Conservation (phyloP, 192 early-diverging fungal genomes). For the Phycomyces nitens region DNA sequence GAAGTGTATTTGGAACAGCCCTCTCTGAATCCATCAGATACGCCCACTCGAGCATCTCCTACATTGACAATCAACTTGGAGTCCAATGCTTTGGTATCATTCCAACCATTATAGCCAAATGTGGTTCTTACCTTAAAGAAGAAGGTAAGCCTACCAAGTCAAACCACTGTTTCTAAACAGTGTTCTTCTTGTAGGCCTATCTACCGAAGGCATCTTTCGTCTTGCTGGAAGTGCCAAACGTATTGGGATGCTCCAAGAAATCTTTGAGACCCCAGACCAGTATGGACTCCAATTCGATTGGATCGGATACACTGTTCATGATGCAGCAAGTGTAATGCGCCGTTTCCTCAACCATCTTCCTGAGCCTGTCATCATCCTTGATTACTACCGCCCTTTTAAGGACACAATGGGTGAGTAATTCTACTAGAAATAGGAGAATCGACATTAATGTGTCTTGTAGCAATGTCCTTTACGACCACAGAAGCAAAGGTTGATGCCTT, state of each 20-base stretch:
- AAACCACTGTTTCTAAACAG: not conserved
- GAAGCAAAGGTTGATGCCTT: constrained; percentile 40
- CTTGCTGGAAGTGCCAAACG: constrained; percentile 70
- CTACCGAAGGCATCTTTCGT: constrained; percentile 70
- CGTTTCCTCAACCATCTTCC: constrained; percentile 69
- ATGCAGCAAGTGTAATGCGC: constrained; percentile 68
- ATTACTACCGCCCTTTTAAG: constrained; percentile 61
- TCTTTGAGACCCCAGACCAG: constrained; percentile 60
- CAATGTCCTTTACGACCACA: constrained; percentile 19
- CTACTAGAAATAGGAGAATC: not conserved
- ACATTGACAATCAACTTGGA: constrained; percentile 30
- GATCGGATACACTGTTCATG: constrained; percentile 70
- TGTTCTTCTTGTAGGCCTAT: constrained; percentile 31
- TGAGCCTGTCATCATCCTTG: constrained; percentile 63
- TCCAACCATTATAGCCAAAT: constrained; percentile 39
- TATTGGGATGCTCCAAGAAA: constrained; percentile 60
- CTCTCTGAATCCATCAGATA: constrained; percentile 25
- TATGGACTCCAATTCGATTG: constrained; percentile 65
- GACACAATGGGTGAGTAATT: constrained; percentile 48
- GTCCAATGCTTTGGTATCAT: constrained; percentile 33
- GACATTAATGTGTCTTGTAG: too few relatives aligned
- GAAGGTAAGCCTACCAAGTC: constrained; percentile 23
- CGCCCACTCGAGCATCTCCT: constrained; percentile 28
- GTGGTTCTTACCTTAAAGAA: constrained; percentile 38
- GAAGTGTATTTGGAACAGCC: constrained; percentile 25